Evolutionary conservation across 306 rosid genomes (phyloP).

Genomic region (Nissolia schottii): DNA sequence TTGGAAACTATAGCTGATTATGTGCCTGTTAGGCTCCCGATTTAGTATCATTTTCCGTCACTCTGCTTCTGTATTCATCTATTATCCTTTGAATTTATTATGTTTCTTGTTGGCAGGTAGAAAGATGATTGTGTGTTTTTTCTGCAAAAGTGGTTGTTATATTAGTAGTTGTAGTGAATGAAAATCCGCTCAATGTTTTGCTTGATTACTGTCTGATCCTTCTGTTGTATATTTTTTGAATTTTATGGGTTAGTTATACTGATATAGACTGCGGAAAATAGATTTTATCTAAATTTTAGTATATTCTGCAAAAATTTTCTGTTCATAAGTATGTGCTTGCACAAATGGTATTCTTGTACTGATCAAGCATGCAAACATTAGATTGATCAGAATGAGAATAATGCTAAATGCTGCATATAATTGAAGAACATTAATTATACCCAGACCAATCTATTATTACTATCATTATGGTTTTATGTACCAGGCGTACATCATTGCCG

Average conservation of each 20-base stretch:
- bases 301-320: neutral
- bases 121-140: neutral
- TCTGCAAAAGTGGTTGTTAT: neutral
- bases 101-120: neutral
- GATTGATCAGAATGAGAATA: neutral
- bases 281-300: neutral
- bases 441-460: neutral
- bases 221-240: neutral
- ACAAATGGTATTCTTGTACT: neutral
- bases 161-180: neutral
- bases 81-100: neutral
- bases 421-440: neutral
- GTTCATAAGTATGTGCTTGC: neutral
- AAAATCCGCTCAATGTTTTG: neutral
- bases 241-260: neutral
- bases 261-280: neutral
- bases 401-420: neutral
- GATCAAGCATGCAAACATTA: neutral
- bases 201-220: neutral
- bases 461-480: neutral
- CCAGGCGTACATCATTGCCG: neutral
- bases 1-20: neutral
- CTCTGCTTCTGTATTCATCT: neutral
- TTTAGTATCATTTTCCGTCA: neutral
- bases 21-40: neutral